A percentile compares a stretch with the other conserved stretches of the same genome.
phyloP scores from a whole-genome alignment of 1,284 basidiomycete species.

The Lentinula novae-zelandiae region DNA sequence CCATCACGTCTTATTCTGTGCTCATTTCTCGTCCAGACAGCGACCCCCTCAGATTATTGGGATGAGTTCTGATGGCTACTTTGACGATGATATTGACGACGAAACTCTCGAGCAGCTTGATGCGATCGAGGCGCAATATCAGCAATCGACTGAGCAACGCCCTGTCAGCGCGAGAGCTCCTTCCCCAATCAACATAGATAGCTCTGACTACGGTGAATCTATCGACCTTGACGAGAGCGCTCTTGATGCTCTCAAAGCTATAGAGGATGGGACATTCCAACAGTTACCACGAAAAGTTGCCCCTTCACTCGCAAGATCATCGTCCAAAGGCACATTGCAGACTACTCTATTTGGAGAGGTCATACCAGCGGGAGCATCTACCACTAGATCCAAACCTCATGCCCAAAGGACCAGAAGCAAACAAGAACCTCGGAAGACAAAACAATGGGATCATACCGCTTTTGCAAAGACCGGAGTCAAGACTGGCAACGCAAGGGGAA shows the following conservation, averaged over 20 bases:
- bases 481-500: constrained; percentile 46
- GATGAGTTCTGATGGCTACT: constrained; percentile 71
- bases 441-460: constrained; percentile 83
- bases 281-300: constrained; percentile 31
- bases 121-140: constrained; percentile 57
- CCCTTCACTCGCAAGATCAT: constrained; percentile 31
- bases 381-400: constrained; percentile 27
- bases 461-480: constrained; percentile 76
- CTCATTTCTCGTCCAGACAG: too few species aligned
- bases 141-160: constrained; percentile 18
- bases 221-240: constrained; percentile 50
- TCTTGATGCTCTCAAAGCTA: constrained; percentile 48
- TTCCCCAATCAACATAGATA: constrained; percentile 3
- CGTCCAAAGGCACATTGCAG: constrained; percentile 45
- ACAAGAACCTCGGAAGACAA: constrained; percentile 57
- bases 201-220: constrained; percentile 32
- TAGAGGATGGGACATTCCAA: constrained; percentile 39
- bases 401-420: constrained; percentile 39
- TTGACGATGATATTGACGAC: constrained; percentile 51
- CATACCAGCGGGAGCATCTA: constrained; percentile 30
- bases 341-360: constrained; percentile 64
- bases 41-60: background rate
- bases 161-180: constrained; percentile 14
- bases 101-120: constrained; percentile 59
- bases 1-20: background rate